These are phyloP conservation scores for Phaeomoniella chlamydospora DNA, from an alignment of 2,329 filamentous ascomycete species.

Conservation along the genomic window DNA sequence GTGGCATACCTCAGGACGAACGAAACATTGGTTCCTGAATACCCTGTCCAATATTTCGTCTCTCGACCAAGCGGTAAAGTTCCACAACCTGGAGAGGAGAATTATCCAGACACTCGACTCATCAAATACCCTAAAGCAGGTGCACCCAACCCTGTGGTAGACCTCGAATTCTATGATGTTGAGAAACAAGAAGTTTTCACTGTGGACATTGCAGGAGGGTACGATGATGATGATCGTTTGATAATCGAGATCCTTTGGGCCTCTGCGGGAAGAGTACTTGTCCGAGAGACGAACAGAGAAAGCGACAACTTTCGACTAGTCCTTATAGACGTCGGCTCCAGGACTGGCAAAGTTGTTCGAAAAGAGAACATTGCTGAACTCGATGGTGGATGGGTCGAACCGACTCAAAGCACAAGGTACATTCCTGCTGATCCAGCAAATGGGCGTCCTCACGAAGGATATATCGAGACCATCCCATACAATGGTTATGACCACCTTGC, in stretches of 20 bases:
- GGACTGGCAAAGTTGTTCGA: conserved; percentile 64
- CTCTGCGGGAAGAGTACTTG: conserved; percentile 60
- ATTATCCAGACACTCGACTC: conserved; percentile 75
- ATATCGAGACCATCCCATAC: conserved; percentile 80
- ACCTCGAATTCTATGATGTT: conserved; percentile 79
- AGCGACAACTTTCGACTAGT: conserved; percentile 83
- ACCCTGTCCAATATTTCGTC: conserved; percentile 85
- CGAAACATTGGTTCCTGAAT: conserved; percentile 81
- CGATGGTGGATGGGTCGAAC: conserved; percentile 97
- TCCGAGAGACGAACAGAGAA: conserved; percentile 88
- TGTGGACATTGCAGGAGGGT: conserved; percentile 63
- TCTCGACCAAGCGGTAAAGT: conserved; percentile 64
- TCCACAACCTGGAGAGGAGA: conserved; percentile 59
- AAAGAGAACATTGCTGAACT: conserved; percentile 65
- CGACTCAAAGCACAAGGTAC: conserved; percentile 71
- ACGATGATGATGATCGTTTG: conserved; percentile 66
- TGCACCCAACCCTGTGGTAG: conserved; percentile 80
- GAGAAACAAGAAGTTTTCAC: conserved; percentile 62
- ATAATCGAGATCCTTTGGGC: conserved; percentile 93
- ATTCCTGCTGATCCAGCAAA: conserved; percentile 70
- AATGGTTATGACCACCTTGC: conserved; percentile 81
- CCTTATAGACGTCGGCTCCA: conserved; percentile 61
- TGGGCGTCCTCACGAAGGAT: conserved; percentile 69
- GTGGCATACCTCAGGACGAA: conserved; percentile 88
- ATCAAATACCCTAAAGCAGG: conserved; percentile 98